Evolutionary conservation across 73 alveolate species (phyloP).

Genomic region (Paramecium sexaurelia): DNA sequence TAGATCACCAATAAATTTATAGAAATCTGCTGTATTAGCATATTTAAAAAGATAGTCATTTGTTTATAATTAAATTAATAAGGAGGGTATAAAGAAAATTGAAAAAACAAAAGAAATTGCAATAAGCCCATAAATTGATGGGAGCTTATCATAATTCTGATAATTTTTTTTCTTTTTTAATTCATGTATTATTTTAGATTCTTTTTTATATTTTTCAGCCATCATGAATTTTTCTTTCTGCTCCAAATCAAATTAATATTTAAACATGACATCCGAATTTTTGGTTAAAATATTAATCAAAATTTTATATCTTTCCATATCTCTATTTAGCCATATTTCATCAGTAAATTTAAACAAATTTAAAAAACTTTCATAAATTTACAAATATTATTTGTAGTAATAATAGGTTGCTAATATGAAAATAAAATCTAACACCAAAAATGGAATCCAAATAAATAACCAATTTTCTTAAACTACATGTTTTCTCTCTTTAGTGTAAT

Average conservation of each 20-base stretch:
- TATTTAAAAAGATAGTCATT: neutral
- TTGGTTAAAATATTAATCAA: neutral
- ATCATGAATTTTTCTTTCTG: slow-evolving; percentile 37
- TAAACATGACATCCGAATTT: slow-evolving; percentile 25
- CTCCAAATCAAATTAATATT: slow-evolving; percentile 43
- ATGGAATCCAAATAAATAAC: neutral
- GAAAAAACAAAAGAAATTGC: neutral
- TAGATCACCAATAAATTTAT: neutral
- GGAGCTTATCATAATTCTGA: neutral
- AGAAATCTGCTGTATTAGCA: slow-evolving; percentile 4
- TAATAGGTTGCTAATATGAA: neutral
- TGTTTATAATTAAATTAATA: slow-evolving; percentile 7
- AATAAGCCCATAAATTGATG: neutral
- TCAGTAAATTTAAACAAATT: slow-evolving; percentile 16
- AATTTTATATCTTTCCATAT: slow-evolving; percentile 28
- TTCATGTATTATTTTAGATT: neutral
- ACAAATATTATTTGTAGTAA: neutral
- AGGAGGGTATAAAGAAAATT: neutral
- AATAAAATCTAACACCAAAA: neutral
- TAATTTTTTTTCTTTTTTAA: neutral
- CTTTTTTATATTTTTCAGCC: slow-evolving; percentile 51
- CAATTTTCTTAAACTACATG: neutral
- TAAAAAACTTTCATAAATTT: slow-evolving; percentile 1
- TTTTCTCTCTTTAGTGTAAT: neutral
- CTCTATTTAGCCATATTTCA: slow-evolving; percentile 2